Conservation (phyloP, 2,329 filamentous ascomycete species). For the Fusarium dimerum region DNA sequence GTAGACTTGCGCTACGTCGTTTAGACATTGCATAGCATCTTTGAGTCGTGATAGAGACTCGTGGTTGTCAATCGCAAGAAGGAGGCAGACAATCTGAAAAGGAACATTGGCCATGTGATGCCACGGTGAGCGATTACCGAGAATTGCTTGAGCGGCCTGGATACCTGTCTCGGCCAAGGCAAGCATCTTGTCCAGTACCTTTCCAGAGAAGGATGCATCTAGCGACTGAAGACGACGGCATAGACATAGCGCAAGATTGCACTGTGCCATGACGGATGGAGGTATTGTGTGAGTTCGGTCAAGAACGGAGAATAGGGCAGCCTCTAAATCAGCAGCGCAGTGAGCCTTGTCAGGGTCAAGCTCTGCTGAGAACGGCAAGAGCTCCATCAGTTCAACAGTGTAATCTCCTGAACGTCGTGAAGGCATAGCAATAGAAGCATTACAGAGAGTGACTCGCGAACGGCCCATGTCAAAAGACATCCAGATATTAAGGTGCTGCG, state of each 20-base stretch:
- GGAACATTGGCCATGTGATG: conserved; percentile 62
- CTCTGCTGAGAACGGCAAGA: conserved; percentile 54
- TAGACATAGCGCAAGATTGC: conserved; percentile 56
- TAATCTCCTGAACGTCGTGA: conserved; percentile 40
- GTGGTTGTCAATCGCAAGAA: conserved; percentile 55
- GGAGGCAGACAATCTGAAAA: conserved; percentile 57
- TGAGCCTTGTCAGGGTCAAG: conserved; percentile 52
- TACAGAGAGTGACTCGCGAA: conserved; percentile 50
- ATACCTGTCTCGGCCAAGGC: conserved; percentile 46
- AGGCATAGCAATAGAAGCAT: conserved; percentile 44
- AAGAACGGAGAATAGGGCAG: conserved; percentile 43
- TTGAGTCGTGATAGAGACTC: conserved; percentile 48
- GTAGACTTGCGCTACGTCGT: conserved; percentile 43
- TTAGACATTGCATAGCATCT: conserved; percentile 51
- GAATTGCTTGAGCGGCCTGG: conserved; percentile 47
- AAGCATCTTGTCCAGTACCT: conserved; percentile 48
- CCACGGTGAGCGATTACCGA: conserved; percentile 50
- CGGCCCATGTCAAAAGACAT: conserved; percentile 60
- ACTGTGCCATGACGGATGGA: conserved; percentile 50
- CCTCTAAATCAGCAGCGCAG: conserved; percentile 43
- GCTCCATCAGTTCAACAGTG: conserved; percentile 50
- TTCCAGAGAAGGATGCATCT: conserved; percentile 45
- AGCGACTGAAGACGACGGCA: conserved; percentile 54
- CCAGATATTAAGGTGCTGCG: conserved; percentile 60
- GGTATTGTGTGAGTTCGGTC: conserved; percentile 40